Evolutionary conservation across 805 yeast genomes (phyloP), one percentile per base, ranked within the genome.

Genomic region (Ogataea pignaliae): DNA sequence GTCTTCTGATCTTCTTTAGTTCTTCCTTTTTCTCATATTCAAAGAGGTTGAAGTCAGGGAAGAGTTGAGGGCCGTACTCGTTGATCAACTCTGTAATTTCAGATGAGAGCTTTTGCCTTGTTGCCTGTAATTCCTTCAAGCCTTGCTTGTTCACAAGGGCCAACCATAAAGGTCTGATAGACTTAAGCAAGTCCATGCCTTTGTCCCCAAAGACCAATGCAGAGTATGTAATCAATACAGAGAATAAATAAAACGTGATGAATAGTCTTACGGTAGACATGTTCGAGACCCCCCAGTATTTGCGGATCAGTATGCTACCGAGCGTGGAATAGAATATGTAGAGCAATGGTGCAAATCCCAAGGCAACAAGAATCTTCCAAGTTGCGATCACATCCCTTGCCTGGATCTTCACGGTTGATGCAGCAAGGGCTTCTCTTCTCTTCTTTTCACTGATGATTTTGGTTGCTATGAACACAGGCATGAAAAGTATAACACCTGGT

Each of bases 381-480:
- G 98, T 90, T 2, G 98, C 98, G 47, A 93, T 78, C 21, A 93
- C 97, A 64, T 93, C 99, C 45, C 81, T 84, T 14, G 96, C 99
- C 58, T 82, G 81, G 47, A 93, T 83, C 62, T 93, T 93, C 17
- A 93, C 99, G 0, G 89, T 76, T 0, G 97, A 89, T 8, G 76
- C 83, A 10, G 89, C 90, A 47, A 93, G 71, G 0, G 98, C 99
- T 38, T 78, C 75, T 45, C 66, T 71, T 29, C 91, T 88, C 64
- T 90, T 89, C 46, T 73, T 71, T 36, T 71, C 75, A 10, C 97
- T 86, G 41, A 88, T 85, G 38, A 66, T 68, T 57, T 86, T 87
- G 9, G 96, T 81, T 14, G 85, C 76, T 29, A 87, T 64, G 56
- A 93, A 89, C 1, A 93, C 89, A 0, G 99, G 99, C 1, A 90